Base-by-base conservation (phyloP, 345 rosid genomes). In the Pugionium cornutum region DNA sequence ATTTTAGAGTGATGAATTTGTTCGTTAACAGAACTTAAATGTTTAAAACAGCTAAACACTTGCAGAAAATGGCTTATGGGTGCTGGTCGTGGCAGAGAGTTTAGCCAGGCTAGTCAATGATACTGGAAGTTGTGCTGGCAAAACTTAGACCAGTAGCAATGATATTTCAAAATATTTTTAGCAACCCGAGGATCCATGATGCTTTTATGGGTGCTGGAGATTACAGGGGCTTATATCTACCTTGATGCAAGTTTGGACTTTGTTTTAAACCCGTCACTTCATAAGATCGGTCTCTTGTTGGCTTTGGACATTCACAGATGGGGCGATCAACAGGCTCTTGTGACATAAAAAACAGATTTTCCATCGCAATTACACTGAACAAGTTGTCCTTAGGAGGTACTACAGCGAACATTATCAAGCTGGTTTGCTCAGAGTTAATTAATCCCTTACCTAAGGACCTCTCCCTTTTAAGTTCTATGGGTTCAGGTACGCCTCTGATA, bases 301-400 rank as follows among this genome's bases (percentile, higher is more conserved):
- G 97, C 1, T 94, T 94, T 53, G 99, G 97, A 40, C 99, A 94
- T 77, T 83, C 97, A 0, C 97, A 97, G 9, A 80, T 94, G 82
- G 97, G 99, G 0, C 96, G 99, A 75, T 88, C 97, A 10, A 90
- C 92, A 2, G 97, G 92, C 18, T 86, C 83, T 56, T 90, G 95
- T 67, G 90, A 86, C 76, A 63, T 83, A 6, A 40, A 79, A 48
- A 84, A 84, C 75, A 84, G 87, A 79, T 88, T 94, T 58, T 86
- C 99, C 1, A 89, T 89, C 45, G 86, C 90, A 8, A 79, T 89
- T 66, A 92, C 96, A 28, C 39, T 92, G 66, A 92, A 92, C 80
- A 89, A 84, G 75, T 76, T 92, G 89, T 88, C 97, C 34, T 51
- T 85, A 7, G 99, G 97, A 42, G 67, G 72, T 27, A 83, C 69